These are phyloP conservation scores for Boletus sp. DNA, from an alignment of 768 basidiomycete species.

Conservation along the genomic window DNA sequence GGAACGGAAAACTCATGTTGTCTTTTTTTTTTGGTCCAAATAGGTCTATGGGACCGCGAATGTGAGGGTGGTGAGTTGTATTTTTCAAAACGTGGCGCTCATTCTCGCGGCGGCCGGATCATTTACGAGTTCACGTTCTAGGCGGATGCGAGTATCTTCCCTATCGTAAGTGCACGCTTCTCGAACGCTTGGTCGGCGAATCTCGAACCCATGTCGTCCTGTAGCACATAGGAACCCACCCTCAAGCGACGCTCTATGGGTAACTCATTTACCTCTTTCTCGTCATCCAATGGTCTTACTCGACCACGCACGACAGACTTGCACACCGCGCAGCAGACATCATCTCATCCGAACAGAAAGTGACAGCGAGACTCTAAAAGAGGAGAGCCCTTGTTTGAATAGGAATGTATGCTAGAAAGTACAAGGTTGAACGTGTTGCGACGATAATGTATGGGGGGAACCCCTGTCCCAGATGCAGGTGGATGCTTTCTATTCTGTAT, in stretches of 20 bases:
- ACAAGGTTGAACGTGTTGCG: background rate
- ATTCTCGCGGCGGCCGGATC: background rate
- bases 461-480: background rate
- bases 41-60: slow-evolving; percentile 18
- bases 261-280: background rate
- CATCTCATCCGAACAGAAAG: background rate
- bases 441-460: background rate
- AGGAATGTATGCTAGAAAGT: background rate
- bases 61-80: slow-evolving; percentile 10
- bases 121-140: background rate
- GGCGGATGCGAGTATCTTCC: slow-evolving; percentile 19
- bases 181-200: background rate
- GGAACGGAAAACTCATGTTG: background rate
- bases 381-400: background rate
- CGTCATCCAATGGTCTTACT: background rate
- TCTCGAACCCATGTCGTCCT: background rate
- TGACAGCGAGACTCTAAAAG: background rate
- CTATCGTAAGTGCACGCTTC: slow-evolving; percentile 8
- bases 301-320: background rate
- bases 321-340: slow-evolving; percentile 6
- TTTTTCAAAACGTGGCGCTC: background rate
- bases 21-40: background rate
- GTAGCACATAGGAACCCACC: slow-evolving; percentile 17
- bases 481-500: background rate
- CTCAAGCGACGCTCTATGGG: slow-evolving; percentile 21